Evolutionary conservation across 805 yeast genomes (phyloP), one percentile per base, ranked within the genome.

Genomic region (Yarrowia sp.): DNA sequence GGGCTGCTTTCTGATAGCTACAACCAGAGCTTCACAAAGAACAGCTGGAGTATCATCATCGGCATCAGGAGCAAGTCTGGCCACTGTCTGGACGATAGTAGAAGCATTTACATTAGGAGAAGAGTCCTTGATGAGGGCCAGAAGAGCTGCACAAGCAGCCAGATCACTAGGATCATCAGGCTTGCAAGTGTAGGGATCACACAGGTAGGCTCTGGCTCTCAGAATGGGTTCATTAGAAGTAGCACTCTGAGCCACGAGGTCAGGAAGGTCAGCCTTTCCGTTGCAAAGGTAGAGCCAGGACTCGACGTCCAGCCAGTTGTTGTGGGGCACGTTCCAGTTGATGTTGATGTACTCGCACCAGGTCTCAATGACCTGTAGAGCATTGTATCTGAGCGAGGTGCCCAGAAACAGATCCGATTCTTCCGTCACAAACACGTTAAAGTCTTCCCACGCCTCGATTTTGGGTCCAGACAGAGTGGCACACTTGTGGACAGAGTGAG

Each of bases 11-110:
- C 80, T 78, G 41, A 89, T 81, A 0, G 86, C 82, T 2, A 81
- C 79, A 0, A 85, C 79, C n/a, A 89, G 74, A 0, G 88, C 82
- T 72, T 92, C 97, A 12, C 89, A 80, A 44, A 92, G 74, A 52
- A 88, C 80, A 1, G 92, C 83, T 36, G 89, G 85, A 0, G 96
- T 83, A 70, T 92, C 98, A 51, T 90, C 97, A 49, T 85, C 89
- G 0, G 95, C 83, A 0, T 84, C 87, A 1, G 80, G 82, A 3
- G 82, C 71, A 10, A 93, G 73, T 1, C 80, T 73, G 2, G 73
- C 70, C 11, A 86, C 79, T 0, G 83, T 67, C 1, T 68, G 51
- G 38, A 83, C 71, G 11, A 78, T 67, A 3, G 68, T 49, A 19
- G 48, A 46, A 8, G 51, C 48, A 7, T 9, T 7, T 3, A 32